A percentile compares a stretch with the other conserved stretches of the same genome.
Conservation (phyloP, 2,329 filamentous ascomycete species). For the Beauveria medogensis region DNA sequence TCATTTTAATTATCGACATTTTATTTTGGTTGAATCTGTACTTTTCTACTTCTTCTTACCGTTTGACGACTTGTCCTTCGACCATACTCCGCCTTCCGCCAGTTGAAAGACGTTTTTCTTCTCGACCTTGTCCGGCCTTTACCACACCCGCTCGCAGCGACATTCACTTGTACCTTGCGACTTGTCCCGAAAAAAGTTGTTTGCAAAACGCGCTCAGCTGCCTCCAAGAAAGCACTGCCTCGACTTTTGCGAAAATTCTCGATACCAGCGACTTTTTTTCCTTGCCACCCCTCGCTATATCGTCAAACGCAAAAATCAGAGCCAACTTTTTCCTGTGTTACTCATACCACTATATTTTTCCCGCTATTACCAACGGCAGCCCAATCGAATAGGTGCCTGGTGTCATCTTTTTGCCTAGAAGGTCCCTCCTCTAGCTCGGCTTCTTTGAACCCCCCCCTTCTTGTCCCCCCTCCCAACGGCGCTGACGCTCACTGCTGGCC, state of each 20-base stretch:
- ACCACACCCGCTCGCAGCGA: conserved; percentile 28
- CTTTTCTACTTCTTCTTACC: conserved; percentile 12
- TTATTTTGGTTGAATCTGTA: conserved; percentile 16
- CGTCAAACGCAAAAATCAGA: conserved; percentile 2
- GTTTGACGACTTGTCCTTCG: conserved; percentile 10
- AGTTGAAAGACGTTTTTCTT: conserved; percentile 1
- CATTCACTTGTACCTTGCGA: conserved; percentile 46
- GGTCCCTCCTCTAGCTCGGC: neutral
- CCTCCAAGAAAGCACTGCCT: neutral
- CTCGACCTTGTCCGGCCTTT: conserved; percentile 16
- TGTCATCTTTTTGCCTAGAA: conserved; percentile 4
- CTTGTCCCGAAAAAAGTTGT: conserved; percentile 6
- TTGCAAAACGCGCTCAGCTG: neutral
- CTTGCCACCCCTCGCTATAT: neutral
- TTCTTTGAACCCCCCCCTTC: neutral
- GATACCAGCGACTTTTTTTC: neutral
- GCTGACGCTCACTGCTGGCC: conserved; percentile 14
- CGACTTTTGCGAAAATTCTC: neutral
- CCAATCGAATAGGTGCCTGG: conserved; percentile 8
- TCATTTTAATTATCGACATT: conserved; percentile 5
- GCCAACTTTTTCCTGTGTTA: conserved; percentile 1
- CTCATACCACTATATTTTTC: conserved; percentile 1
- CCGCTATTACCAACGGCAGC: neutral
- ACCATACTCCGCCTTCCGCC: conserved; percentile 9
- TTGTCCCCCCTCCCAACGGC: neutral